Percentiles rank a stretch among this genome's conserved stretches.
Evolutionary conservation across 805 yeast genomes (phyloP).

Genomic region (Ogataea nonfermentans): DNA sequence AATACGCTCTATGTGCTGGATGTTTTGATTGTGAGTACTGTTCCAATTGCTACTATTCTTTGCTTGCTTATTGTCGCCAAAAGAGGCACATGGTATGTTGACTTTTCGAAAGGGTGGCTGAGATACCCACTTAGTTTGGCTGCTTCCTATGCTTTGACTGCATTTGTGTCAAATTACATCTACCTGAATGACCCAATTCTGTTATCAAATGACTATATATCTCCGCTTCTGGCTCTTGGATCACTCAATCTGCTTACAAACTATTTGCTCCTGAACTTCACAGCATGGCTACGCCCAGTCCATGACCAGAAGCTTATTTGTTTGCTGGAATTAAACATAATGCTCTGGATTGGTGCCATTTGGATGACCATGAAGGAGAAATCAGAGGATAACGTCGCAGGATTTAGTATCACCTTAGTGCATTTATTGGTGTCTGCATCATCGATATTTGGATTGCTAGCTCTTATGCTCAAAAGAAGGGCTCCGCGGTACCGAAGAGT

Average conservation of each 20-base stretch:
- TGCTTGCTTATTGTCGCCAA: slow-evolving; percentile 46
- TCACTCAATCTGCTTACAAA: slow-evolving; percentile 51
- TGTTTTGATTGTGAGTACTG: slow-evolving; percentile 46
- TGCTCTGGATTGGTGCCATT: slow-evolving; percentile 57
- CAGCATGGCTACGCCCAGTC: slow-evolving; percentile 44
- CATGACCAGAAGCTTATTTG: slow-evolving; percentile 60
- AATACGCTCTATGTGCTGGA: slow-evolving; percentile 50
- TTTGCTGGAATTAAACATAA: slow-evolving; percentile 50
- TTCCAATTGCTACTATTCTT: slow-evolving; percentile 53
- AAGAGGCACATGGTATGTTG: slow-evolving; percentile 48
- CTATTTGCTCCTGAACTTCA: slow-evolving; percentile 52
- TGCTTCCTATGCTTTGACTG: slow-evolving; percentile 41
- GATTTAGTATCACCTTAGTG: slow-evolving; percentile 45
- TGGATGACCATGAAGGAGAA: slow-evolving; percentile 49
- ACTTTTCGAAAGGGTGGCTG: slow-evolving; percentile 42
- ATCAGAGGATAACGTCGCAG: slow-evolving; percentile 52
- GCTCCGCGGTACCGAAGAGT: slow-evolving; percentile 21
- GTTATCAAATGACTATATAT: slow-evolving; percentile 47
- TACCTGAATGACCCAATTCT: slow-evolving; percentile 45
- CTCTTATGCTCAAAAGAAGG: slow-evolving; percentile 38
- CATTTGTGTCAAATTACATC: slow-evolving; percentile 40
- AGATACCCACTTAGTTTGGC: slow-evolving; percentile 61
- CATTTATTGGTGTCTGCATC: slow-evolving; percentile 48
- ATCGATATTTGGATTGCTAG: slow-evolving; percentile 50
- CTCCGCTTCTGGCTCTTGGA: slow-evolving; percentile 50